These are phyloP conservation scores for Beauveria medogensis DNA, from an alignment of 2,329 filamentous ascomycete species.

Conservation along the genomic window DNA sequence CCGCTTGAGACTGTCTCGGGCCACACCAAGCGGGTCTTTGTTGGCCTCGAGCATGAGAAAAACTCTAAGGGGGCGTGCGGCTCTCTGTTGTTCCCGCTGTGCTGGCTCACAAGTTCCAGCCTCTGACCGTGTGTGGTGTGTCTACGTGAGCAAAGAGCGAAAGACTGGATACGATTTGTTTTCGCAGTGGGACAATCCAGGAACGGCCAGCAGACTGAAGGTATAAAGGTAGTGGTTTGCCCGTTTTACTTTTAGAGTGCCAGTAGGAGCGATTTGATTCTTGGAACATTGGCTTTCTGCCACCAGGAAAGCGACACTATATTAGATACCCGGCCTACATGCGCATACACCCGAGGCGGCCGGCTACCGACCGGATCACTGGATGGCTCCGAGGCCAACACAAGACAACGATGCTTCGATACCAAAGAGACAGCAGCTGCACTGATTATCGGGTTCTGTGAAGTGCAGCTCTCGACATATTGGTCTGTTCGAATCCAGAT, in stretches of 20 bases:
- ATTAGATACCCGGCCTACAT: background rate
- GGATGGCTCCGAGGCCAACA: constrained; percentile 1
- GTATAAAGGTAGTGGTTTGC: constrained; percentile 10
- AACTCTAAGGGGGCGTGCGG: constrained; percentile 3
- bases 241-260: background rate
- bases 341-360: constrained; percentile 4
- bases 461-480: background rate
- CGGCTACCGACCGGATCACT: constrained; percentile 8
- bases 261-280: background rate
- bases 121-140: background rate
- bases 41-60: background rate
- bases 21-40: constrained; percentile 4
- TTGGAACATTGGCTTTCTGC: background rate
- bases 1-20: constrained; percentile 4
- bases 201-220: constrained; percentile 5
- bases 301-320: background rate
- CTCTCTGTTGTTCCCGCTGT: background rate
- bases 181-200: constrained; percentile 9
- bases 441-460: background rate
- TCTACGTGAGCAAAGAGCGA: constrained; percentile 3
- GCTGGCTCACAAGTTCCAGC: background rate
- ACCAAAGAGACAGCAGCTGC: background rate
- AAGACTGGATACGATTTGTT: constrained; percentile 11
- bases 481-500: background rate
- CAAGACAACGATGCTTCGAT: background rate